These are phyloP conservation scores for Yamadazyma diddensiae DNA, from an alignment of 1,139 yeast genomes.

Conservation along the genomic window DNA sequence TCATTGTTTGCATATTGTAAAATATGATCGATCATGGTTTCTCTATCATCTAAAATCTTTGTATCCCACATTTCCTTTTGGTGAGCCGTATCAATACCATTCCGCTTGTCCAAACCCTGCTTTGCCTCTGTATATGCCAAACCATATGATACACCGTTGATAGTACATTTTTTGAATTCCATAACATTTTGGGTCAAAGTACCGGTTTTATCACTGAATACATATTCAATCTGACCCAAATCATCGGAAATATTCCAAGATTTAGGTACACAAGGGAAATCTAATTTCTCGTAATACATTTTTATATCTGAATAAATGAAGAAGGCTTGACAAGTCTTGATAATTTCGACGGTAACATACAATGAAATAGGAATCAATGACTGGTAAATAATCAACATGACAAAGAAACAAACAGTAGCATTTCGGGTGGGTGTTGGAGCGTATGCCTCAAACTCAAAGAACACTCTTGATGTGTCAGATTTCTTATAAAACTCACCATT, in stretches of 20 bases:
- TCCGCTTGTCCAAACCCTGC: slow-evolving; percentile 87
- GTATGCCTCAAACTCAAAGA: slow-evolving; percentile 59
- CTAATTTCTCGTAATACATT: slow-evolving; percentile 81
- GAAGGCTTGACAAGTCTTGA: slow-evolving; percentile 90
- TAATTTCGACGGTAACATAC: slow-evolving; percentile 91
- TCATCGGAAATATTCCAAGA: slow-evolving; percentile 98
- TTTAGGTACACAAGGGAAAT: slow-evolving; percentile 94
- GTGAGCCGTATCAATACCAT: slow-evolving; percentile 73
- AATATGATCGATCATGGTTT: slow-evolving; percentile 60
- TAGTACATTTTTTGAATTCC: slow-evolving; percentile 94
- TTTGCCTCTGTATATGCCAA: slow-evolving; percentile 94
- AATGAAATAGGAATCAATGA: slow-evolving; percentile 92
- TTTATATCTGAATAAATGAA: slow-evolving; percentile 86
- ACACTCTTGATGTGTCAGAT: slow-evolving; percentile 54
- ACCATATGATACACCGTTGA: slow-evolving; percentile 86
- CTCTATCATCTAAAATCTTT: slow-evolving; percentile 61
- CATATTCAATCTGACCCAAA: slow-evolving; percentile 92
- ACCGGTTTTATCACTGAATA: slow-evolving; percentile 96
- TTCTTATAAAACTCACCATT: slow-evolving; percentile 73
- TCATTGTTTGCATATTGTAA: slow-evolving; percentile 46
- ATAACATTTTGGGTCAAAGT: slow-evolving; percentile 94
- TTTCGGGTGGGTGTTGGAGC: slow-evolving; percentile 63
- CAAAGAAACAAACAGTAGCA: slow-evolving; percentile 85
- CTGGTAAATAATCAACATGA: slow-evolving; percentile 84
- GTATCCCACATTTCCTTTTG: slow-evolving; percentile 63